Conservation (phyloP, 805 yeast species). For the Starmerella gropengiesseri region DNA sequence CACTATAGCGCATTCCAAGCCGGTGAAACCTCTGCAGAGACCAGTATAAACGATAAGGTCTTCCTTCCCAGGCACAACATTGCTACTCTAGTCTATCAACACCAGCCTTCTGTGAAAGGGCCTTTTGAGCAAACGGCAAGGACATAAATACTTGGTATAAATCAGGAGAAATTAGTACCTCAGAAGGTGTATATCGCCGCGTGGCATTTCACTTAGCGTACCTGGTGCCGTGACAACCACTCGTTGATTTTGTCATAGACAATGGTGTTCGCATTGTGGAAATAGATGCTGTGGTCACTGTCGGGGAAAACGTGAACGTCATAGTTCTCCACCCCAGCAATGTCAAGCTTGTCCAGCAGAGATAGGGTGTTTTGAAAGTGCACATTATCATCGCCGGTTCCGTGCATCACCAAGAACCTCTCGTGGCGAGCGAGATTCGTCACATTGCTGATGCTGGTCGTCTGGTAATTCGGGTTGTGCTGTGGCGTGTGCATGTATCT, state of each 20-base stretch:
- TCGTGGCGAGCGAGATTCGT: constrained; percentile 44
- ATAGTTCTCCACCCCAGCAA: constrained; percentile 70
- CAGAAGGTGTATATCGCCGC: no score
- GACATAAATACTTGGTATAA: no score
- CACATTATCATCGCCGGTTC: constrained; percentile 95
- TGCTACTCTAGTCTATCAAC: no score
- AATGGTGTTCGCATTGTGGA: constrained; percentile 67
- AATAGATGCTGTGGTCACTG: constrained; percentile 71
- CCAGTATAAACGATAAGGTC: constrained; percentile 21
- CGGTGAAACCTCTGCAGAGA: constrained; percentile 18
- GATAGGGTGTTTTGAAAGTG: constrained; percentile 83
- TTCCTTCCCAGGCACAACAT: no score
- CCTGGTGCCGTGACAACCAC: constrained; percentile 45
- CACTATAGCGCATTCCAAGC: constrained; percentile 30
- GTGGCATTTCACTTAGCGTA: constrained; percentile 1
- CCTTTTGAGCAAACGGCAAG: no score
- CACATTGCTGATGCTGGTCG: constrained; percentile 46
- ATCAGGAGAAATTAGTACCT: no score
- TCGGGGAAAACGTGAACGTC: constrained; percentile 89
- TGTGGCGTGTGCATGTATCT: constrained; percentile 83
- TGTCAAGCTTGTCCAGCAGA: constrained; percentile 62
- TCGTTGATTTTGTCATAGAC: constrained; percentile 57
- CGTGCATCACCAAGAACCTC: constrained; percentile 84
- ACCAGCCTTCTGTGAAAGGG: no score
- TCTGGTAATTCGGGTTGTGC: constrained; percentile 54